Conservation (phyloP, 345 rosid species). For the Populus euphratica region DNA sequence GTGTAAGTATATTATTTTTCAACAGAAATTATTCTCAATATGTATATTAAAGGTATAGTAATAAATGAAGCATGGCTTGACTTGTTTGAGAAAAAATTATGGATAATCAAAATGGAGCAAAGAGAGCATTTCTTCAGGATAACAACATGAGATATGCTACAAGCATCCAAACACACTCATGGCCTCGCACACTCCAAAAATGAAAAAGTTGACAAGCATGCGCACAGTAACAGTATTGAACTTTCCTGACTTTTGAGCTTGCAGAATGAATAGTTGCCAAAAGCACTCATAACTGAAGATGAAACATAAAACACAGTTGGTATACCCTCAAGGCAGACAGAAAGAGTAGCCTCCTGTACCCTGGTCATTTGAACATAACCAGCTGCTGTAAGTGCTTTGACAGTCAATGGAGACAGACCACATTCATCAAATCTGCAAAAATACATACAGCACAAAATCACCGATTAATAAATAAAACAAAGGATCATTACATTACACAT, state of each 20-base stretch:
- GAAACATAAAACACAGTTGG: background rate
- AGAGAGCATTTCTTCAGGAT: background rate
- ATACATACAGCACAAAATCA: slow-evolving; percentile 10
- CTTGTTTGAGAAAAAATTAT: background rate
- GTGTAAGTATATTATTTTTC: background rate
- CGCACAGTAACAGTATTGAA: background rate
- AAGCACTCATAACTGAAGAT: background rate
- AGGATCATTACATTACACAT: background rate
- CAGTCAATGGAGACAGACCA: slow-evolving; percentile 70
- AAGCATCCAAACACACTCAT: background rate
- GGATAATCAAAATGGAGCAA: background rate
- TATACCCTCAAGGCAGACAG: slow-evolving; percentile 72
- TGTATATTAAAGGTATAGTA: background rate
- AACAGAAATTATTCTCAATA: background rate
- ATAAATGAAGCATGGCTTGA: background rate
- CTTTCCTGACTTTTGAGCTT: background rate
- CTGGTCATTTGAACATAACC: slow-evolving; percentile 81
- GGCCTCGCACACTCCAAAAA: background rate
- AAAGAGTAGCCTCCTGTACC: slow-evolving; percentile 80
- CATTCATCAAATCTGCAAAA: slow-evolving; percentile 73
- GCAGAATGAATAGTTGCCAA: background rate
- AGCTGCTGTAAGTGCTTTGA: slow-evolving; percentile 71
- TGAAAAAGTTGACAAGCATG: background rate
- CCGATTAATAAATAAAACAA: background rate
- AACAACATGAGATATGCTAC: background rate